These are phyloP conservation scores for Fusarium domesticum DNA, from an alignment of 2,329 filamentous ascomycete species.

Conservation along the genomic window DNA sequence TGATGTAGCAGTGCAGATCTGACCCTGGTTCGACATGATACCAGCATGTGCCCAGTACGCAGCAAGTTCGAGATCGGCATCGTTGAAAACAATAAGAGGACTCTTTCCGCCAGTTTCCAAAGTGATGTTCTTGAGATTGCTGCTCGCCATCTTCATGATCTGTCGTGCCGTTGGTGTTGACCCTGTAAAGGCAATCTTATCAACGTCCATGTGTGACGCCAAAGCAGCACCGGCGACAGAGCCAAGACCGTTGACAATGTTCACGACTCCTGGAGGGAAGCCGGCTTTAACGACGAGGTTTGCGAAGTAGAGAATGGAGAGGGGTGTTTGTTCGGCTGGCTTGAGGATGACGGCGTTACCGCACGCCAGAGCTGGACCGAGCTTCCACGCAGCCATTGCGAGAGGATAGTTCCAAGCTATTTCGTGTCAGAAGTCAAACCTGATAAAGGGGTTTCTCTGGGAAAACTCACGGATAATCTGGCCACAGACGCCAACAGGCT, in stretches of 20 bases:
- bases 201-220: conserved; percentile 63
- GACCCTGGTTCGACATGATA: conserved; percentile 60
- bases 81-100: conserved; percentile 61
- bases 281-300: conserved; percentile 68
- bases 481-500: conserved; percentile 74
- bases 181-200: conserved; percentile 79
- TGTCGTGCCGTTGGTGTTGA: conserved; percentile 68
- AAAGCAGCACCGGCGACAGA: conserved; percentile 66
- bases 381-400: conserved; percentile 59
- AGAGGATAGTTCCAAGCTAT: conserved; percentile 63
- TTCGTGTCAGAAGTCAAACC: fast-evolving
- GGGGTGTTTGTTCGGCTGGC: conserved; percentile 64
- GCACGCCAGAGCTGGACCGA: conserved; percentile 66
- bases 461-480: conserved; percentile 57
- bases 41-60: conserved; percentile 56
- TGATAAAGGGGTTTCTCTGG: not conserved
- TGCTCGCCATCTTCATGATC: conserved; percentile 73
- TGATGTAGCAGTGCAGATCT: conserved; percentile 64
- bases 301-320: conserved; percentile 63
- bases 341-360: conserved; percentile 65
- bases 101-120: conserved; percentile 67
- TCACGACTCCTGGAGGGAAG: conserved; percentile 75
- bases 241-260: conserved; percentile 71
- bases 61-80: conserved; percentile 64
- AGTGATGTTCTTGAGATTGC: conserved; percentile 64